Conservation (phyloP, 345 rosid species). For the Mallotus nudiflorus region DNA sequence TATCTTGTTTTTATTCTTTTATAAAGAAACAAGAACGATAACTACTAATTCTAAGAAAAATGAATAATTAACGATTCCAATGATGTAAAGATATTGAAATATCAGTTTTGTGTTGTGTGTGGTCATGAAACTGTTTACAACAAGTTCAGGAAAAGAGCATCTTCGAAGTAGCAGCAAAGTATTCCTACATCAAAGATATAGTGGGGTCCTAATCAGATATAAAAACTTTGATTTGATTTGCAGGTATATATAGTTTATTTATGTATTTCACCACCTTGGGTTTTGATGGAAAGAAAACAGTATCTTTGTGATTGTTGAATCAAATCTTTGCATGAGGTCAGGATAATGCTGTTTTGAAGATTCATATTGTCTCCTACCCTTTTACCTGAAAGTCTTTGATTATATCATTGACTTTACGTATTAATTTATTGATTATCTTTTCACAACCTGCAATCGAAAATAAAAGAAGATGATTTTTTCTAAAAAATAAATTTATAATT, state of each 20-base stretch:
- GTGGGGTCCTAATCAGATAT: not conserved
- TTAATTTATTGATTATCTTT: too few species aligned
- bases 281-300: too few species aligned
- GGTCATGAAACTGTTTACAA: not conserved
- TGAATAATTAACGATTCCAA: too few species aligned
- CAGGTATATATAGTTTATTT: not conserved
- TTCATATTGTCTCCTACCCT: constrained; percentile 26
- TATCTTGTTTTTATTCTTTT: too few species aligned
- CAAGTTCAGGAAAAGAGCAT: not conserved
- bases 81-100: not conserved
- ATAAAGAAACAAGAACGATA: too few species aligned
- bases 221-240: constrained; percentile 4
- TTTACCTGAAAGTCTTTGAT: constrained; percentile 14
- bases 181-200: not conserved
- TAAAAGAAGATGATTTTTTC: too few species aligned
- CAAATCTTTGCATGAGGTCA: constrained; percentile 22
- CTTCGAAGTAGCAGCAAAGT: not conserved
- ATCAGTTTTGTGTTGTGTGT: not conserved
- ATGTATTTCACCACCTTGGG: too few species aligned
- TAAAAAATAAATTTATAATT: too few species aligned
- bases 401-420: constrained; percentile 24
- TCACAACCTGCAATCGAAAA: too few species aligned
- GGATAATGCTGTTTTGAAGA: constrained; percentile 24
- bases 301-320: not conserved
- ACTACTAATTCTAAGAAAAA: too few species aligned